Evolutionary conservation across 2,329 filamentous ascomycete species (phyloP).

Genomic region (Ophiognomonia clavigignenti-juglandacearum): DNA sequence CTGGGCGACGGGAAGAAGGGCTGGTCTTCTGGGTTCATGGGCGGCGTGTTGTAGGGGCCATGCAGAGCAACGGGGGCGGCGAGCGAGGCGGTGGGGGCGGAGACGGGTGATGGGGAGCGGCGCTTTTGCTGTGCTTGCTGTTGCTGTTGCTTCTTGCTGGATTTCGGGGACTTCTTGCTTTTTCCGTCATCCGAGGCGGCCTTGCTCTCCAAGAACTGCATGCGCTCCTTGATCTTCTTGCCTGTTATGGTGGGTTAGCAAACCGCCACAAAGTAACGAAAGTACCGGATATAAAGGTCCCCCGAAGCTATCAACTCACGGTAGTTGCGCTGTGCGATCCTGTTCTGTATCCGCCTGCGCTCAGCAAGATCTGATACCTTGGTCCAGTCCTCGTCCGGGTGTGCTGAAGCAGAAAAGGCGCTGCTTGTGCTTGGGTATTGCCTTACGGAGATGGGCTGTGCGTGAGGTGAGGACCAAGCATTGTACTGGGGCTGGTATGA

Average conservation of each 20-base stretch:
- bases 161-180: constrained; percentile 40
- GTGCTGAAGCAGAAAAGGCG: constrained; percentile 90
- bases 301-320: constrained; percentile 61
- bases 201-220: constrained; percentile 79
- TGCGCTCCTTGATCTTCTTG: constrained; percentile 88
- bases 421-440: constrained; percentile 63
- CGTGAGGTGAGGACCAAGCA: constrained; percentile 13
- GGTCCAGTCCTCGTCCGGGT: constrained; percentile 97
- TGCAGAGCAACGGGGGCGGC: constrained; percentile 33
- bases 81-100: constrained; percentile 27
- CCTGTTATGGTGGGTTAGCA: constrained; percentile 41
- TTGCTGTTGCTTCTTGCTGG: constrained; percentile 26
- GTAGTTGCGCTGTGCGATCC: constrained; percentile 96
- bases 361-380: constrained; percentile 97
- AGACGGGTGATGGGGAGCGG: constrained; percentile 19
- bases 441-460: constrained; percentile 15
- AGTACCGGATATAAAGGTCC: background rate
- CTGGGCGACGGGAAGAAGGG: constrained; percentile 52
- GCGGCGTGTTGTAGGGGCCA: constrained; percentile 57
- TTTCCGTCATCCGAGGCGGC: constrained; percentile 46
- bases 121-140: constrained; percentile 21
- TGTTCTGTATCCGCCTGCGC: constrained; percentile 90
- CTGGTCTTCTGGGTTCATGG: constrained; percentile 59
- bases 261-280: constrained; percentile 3
- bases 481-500: constrained; percentile 14